A percentile compares a stretch with the other conserved stretches of the same genome.
Conservation (phyloP, 371 early-diverging fungal species). For the Lichtheimia corymbifera region DNA sequence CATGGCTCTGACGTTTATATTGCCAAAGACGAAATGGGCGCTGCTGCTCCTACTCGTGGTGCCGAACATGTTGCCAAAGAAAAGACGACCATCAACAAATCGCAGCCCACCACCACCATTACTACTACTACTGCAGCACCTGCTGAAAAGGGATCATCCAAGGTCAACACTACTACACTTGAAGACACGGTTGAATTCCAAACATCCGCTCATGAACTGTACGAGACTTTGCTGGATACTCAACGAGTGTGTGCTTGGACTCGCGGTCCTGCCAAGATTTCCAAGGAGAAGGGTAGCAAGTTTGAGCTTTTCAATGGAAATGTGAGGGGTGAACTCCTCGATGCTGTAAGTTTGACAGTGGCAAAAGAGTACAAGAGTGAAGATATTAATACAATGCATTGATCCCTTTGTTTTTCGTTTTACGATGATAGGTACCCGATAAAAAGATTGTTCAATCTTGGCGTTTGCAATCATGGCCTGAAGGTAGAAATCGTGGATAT, state of each 20-base stretch:
- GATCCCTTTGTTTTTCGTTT: neutral
- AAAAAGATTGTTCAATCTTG: conserved; percentile 85
- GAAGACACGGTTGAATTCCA: conserved; percentile 83
- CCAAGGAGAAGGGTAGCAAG: conserved; percentile 52
- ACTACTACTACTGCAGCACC: conserved; percentile 10
- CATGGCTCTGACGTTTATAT: conserved; percentile 93
- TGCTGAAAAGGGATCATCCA: conserved; percentile 9
- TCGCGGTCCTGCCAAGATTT: conserved; percentile 63
- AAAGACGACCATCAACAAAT: conserved; percentile 14
- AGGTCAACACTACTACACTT: conserved; percentile 70
- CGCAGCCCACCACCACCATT: conserved; percentile 16
- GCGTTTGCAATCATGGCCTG: conserved; percentile 86
- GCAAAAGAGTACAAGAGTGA: no score
- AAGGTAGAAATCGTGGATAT: conserved; percentile 38
- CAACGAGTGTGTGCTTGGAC: conserved; percentile 83
- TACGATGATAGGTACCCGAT: conserved; percentile 46
- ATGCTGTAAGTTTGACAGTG: conserved; percentile 48
- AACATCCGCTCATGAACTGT: conserved; percentile 86
- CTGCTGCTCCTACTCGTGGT: conserved; percentile 35
- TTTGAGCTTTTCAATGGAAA: conserved; percentile 88
- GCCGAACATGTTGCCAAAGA: conserved; percentile 25
- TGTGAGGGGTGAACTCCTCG: conserved; percentile 79
- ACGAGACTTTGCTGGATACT: conserved; percentile 75
- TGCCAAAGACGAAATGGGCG: conserved; percentile 51
- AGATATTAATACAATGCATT: neutral